These are phyloP conservation scores for Spatholobus suberectus DNA, from an alignment of 306 rosid genomes.

Conservation along the genomic window DNA sequence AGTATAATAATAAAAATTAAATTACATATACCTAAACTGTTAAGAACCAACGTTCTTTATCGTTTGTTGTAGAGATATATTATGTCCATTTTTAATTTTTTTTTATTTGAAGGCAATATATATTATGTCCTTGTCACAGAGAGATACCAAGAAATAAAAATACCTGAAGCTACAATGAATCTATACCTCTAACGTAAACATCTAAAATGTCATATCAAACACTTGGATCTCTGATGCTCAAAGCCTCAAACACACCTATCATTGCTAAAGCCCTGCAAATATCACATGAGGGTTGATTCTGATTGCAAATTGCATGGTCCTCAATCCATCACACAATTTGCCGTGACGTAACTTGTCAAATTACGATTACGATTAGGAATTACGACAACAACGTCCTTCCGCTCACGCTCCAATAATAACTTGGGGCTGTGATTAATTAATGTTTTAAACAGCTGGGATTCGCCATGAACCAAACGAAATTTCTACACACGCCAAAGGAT, in stretches of 20 bases:
- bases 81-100: no score
- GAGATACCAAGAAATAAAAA: no score
- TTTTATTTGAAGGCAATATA: no score
- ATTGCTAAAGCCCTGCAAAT: background rate
- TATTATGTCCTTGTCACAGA: no score
- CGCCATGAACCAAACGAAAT: background rate
- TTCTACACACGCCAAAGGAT: background rate
- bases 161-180: slow-evolving; percentile 15
- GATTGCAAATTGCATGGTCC: background rate
- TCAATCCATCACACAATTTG: background rate
- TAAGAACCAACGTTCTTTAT: no score
- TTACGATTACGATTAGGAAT: background rate
- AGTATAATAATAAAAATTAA: no score
- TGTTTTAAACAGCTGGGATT: background rate
- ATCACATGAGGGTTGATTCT: background rate
- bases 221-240: background rate
- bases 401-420: background rate
- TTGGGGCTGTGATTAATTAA: background rate
- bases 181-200: background rate
- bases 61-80: no score
- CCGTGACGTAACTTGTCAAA: background rate
- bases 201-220: background rate
- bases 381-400: background rate
- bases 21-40: no score
- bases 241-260: background rate